These are phyloP conservation scores for Oenanthe sinensis DNA, from an alignment of 129 eudicot species.

Conservation along the genomic window DNA sequence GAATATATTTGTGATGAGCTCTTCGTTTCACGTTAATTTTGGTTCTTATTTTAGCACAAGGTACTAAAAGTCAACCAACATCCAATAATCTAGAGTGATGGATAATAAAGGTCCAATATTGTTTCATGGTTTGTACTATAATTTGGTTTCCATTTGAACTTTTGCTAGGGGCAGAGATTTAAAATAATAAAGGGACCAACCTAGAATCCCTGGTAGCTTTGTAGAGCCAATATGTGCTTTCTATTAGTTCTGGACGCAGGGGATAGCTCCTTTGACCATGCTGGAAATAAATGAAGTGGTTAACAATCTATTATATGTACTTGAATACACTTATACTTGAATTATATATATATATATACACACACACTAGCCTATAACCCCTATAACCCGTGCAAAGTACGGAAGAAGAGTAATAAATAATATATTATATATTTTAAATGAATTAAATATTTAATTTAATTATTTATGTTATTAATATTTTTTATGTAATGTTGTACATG, in stretches of 20 bases:
- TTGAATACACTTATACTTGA: neutral
- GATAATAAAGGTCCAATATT: neutral
- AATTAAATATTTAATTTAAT: no score
- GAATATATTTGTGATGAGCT: no score
- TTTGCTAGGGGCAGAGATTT: neutral
- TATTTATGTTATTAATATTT: no score
- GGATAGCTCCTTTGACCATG: conserved; percentile 98
- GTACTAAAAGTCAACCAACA: no score
- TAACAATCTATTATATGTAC: neutral
- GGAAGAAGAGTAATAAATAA: no score
- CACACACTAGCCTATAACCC: no score
- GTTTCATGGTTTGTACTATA: neutral
- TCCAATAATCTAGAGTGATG: neutral
- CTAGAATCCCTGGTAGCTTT: conserved; percentile 96
- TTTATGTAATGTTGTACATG: no score
- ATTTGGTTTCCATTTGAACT: neutral
- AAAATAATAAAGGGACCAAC: conserved; percentile 30
- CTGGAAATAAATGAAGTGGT: conserved; percentile 28
- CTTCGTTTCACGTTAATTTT: no score
- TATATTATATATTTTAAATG: no score
- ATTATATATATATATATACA: no score
- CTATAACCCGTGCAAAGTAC: no score
- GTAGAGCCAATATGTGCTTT: conserved; percentile 98
- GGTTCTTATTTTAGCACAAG: no score
- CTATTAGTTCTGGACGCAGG: conserved; percentile 85